Conservation (phyloP, 805 yeast genomes). For the Kodamaea leandrae region DNA sequence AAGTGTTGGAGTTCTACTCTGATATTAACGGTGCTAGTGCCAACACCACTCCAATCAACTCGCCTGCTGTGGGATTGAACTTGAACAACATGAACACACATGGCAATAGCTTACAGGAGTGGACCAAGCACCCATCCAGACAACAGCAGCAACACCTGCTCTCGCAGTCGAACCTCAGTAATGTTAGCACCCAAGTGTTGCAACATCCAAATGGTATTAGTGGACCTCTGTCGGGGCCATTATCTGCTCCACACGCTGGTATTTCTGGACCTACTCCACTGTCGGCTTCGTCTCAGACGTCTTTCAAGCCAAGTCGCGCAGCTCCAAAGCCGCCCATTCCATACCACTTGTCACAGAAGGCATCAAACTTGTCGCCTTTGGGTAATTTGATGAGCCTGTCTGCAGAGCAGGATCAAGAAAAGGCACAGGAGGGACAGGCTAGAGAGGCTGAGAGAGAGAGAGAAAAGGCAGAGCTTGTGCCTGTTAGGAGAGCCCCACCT, state of each 20-base stretch:
- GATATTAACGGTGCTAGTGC: constrained; percentile 44
- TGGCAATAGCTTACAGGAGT: constrained; percentile 36
- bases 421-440: constrained; percentile 2
- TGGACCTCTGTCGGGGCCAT: constrained; percentile 4
- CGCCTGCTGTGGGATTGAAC: constrained; percentile 25
- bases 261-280: neutral
- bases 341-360: constrained; percentile 29
- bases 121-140: constrained; percentile 36
- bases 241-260: constrained; percentile 9
- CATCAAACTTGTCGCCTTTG: constrained; percentile 29
- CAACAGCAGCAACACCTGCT: constrained; percentile 5
- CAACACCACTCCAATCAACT: constrained; percentile 26
- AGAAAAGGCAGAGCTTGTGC: constrained; percentile 30
- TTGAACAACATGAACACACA: constrained; percentile 21
- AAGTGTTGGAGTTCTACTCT: constrained; percentile 55
- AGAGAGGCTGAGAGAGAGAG: constrained; percentile 5
- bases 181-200: constrained; percentile 6
- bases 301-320: constrained; percentile 35
- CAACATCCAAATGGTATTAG: constrained; percentile 6
- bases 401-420: constrained; percentile 7
- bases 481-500: constrained; percentile 56
- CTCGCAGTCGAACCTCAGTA: constrained; percentile 5
- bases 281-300: constrained; percentile 12
- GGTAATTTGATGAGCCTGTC: constrained; percentile 30
- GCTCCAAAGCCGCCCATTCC: constrained; percentile 47